Base-by-base conservation (phyloP, 169 alveolate genomes). In the Theileria orientalis region DNA sequence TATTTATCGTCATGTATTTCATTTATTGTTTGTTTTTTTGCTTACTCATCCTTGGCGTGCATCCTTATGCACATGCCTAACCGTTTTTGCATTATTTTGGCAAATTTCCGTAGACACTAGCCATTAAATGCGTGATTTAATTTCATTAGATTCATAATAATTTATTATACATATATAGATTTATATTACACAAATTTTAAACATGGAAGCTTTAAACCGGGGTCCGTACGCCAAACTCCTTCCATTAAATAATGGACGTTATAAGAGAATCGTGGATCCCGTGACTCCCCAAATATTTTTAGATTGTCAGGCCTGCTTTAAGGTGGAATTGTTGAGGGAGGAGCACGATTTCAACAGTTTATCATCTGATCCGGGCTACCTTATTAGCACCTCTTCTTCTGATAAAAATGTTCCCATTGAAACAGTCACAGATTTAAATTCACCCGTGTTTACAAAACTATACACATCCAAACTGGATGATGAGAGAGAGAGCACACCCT, bases 211-310 rank as follows among this genome's bases (percentile, higher is more conserved):
- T 47, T 14, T 7, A 25, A 47, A 47, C 27, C 1, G 61, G 13
- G 75, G 75, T 14, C 75, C 75, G 9, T 67, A 67, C 32, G 75
- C 75, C 47, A 46, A 7, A 33, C 32, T 67, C 7, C 8, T 46
- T 35, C 73, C 73, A 27, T 25, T 49, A 2, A 67, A 67, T 19
- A 67, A 67, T 47, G 75, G 75, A 46, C 69, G 32, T 25, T 67
- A 67, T 7, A 46, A 29, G 21, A 46, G 75, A 67, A 35, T 67
- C 9, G 75, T 47, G 1, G 75, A 67, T 19, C 69, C 75, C 9
- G 27, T 16, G 1, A 23, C 21, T 49, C 75, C 75, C 40, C 9
- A 67, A 21, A 29, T 61, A 16, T 13, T 61, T 8, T 11, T 40
- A 9, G n/a, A 61, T 14, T 33, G 9, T 13, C 2, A n/a, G 33